Evolutionary conservation across 139 green algal genomes (phyloP).

Genomic region (Haematococcus sp.): DNA sequence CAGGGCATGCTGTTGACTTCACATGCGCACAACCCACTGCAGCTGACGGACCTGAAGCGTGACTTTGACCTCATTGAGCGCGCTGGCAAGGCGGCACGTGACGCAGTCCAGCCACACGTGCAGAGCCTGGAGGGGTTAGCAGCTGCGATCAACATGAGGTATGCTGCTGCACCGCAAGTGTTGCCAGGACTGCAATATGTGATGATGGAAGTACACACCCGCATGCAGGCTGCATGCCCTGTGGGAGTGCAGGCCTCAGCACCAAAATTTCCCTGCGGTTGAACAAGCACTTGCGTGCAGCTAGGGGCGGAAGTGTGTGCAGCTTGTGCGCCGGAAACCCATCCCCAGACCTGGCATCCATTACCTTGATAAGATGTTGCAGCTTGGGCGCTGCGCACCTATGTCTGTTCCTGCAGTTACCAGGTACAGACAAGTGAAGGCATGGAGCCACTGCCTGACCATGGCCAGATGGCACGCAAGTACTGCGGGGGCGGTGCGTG

Average conservation of each 20-base stretch:
- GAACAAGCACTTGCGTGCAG: too few relatives aligned
- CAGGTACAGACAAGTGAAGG: conserved; percentile 18
- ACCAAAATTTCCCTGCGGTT: too few relatives aligned
- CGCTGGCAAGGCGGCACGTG: conserved; percentile 5
- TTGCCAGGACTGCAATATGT: too few relatives aligned
- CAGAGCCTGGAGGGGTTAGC: conserved; percentile 10
- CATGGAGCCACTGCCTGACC: conserved; percentile 17
- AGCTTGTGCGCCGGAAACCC: too few relatives aligned
- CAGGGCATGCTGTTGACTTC: too few relatives aligned
- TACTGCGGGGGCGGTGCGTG: conserved; percentile 26
- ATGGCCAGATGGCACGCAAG: conserved; percentile 21
- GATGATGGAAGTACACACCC: too few relatives aligned
- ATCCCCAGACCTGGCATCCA: too few relatives aligned
- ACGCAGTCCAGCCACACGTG: conserved; percentile 15
- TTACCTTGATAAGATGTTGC: too few relatives aligned
- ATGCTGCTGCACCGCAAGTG: conserved; percentile 5
- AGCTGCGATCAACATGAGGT: conserved; percentile 16
- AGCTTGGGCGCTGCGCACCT: too few relatives aligned
- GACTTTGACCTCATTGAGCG: conserved; percentile 17
- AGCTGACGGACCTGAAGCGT: conserved; percentile 16
- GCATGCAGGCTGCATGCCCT: too few relatives aligned
- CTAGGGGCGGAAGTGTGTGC: too few relatives aligned
- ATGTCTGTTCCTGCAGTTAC: background rate
- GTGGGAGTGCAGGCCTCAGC: conserved; percentile 1
- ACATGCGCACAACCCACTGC: background rate